These are phyloP conservation scores for Fusarium agapanthi DNA, from an alignment of 2,329 filamentous ascomycete species.

Conservation along the genomic window DNA sequence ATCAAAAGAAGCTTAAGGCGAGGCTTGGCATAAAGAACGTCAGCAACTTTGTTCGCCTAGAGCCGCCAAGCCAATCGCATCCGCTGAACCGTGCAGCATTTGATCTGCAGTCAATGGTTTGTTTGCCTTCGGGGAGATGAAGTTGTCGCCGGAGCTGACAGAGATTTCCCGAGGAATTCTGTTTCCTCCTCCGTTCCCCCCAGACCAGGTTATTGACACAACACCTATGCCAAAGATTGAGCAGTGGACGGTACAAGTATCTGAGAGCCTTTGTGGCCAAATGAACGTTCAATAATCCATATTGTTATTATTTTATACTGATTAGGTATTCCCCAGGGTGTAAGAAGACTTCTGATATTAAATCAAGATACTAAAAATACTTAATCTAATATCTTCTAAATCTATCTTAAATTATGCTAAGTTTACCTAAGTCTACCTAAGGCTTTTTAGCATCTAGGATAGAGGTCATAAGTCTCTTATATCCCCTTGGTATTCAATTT, in stretches of 20 bases:
- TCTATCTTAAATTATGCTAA: too few relatives aligned
- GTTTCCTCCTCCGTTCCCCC: not conserved
- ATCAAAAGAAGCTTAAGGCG: conserved; percentile 6
- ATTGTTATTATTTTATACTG: not conserved
- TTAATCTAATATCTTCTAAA: too few relatives aligned
- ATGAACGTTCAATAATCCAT: not conserved
- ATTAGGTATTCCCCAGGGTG: not conserved
- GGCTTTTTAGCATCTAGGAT: too few relatives aligned
- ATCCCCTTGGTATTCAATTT: too few relatives aligned
- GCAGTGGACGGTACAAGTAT: not conserved
- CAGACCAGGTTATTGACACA: too few relatives aligned
- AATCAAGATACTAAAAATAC: too few relatives aligned
- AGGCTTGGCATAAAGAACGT: conserved; percentile 1
- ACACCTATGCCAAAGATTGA: not conserved
- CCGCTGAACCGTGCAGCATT: not conserved
- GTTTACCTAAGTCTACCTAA: too few relatives aligned
- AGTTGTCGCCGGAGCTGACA: not conserved
- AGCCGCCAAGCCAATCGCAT: conserved; percentile 4
- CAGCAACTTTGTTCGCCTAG: not conserved
- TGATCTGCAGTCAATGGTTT: not conserved
- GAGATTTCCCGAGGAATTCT: not conserved
- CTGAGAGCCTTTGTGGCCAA: too few relatives aligned
- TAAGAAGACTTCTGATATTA: too few relatives aligned
- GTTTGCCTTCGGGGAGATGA: not conserved
- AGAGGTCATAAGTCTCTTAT: too few relatives aligned